Evolutionary conservation across 345 rosid genomes (phyloP), one percentile per base, ranked within the genome.

Genomic region (Toxicodendron radicans): DNA sequence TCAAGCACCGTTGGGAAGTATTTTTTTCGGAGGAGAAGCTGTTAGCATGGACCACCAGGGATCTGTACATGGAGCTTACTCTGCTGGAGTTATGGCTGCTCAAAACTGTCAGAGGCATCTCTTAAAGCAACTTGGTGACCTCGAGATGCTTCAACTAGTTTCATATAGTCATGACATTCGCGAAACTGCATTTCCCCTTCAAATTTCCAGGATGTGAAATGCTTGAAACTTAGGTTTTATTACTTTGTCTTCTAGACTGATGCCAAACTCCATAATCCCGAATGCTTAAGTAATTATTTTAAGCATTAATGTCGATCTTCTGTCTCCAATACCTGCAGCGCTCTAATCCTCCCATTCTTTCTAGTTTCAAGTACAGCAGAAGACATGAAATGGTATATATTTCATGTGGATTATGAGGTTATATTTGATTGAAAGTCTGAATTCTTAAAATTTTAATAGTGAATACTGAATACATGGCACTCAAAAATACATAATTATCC

Each of bases 1-100:
- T 54, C 85, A 92, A 52, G 85, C 85, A 58, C 92, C 94, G 0
- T 69, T 91, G 11, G 94, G 90, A 32, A 93, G 87, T 62, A 78
- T 91, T 20, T 93, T 93, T 83, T 93, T 93, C 7, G 97, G 92
- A 75, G 98, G 98, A 73, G 98, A 93, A 84, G 98, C 94, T 4
- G 89, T 89, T 54, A 91, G 92, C 77, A 74, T 88, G 70, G 97
- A 93, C 5, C 92, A 89, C 76, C 92, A 88, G 78, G 98, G 98
- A 45, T 93, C 97, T 0, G 98, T 89, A 59, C 97, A 93, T 0
- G 97, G 98, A 76, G 98, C 98, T 7, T 93, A 87, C 83, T 77
- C 91, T 0, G 86, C 94, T 0, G 98, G 98, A 58, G 80, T 93
- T 16, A 73, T 78, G 75, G 97, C 97, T 1, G 95, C 98, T 2